Base-by-base conservation (phyloP, 2,329 filamentous ascomycete species). In the Xylaria sp. region DNA sequence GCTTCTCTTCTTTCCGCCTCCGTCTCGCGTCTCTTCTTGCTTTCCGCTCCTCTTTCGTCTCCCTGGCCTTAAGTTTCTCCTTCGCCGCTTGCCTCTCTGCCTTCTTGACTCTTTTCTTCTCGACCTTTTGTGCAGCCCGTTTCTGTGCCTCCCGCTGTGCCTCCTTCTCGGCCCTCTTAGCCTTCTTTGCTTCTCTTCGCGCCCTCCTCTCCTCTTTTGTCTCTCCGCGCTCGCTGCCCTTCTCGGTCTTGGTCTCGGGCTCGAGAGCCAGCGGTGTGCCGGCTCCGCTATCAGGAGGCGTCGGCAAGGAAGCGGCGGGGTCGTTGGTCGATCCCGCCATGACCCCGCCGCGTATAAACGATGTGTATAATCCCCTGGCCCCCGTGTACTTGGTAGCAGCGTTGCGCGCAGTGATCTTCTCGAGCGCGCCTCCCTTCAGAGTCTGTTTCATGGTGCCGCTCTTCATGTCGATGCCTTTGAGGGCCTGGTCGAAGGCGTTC, bases 401-500 rank as follows among this genome's bases (percentile, higher is more conserved):
- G 2, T 82, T 81, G 68, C 80, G 81, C 13, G 70, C 64, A 54
- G 83, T 82, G 58, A 88, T 80, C 66, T 82, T 81, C 68, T 87
- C 71, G 33, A 75, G 77, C 63, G 82, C 80, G 62, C 84, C 80
- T 49, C 79, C 73, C 59, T 81, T 79, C 65, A 85, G 74, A 61
- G 85, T 83, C 80, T 89, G 78, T 68, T 84, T 77, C 58, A 87
- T 79, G 68, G 80, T 78, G 54, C 86, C 82, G 67, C 85, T 77
- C 67, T 82, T 81, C 23, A 83, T 81, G 73, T 91, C 90, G 54
- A 97, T 83, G 3, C 89, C 90, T 76, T 95, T 90, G 67, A 97
- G 80, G 58, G 93, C 93, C 74, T 93, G 89, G 77, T 98, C 94
- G 69, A 97, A 97, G 10, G 95, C 95, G 60, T 92, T 90, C 77